Conservation (phyloP, 345 rosid genomes). For the Acer saccharum region DNA sequence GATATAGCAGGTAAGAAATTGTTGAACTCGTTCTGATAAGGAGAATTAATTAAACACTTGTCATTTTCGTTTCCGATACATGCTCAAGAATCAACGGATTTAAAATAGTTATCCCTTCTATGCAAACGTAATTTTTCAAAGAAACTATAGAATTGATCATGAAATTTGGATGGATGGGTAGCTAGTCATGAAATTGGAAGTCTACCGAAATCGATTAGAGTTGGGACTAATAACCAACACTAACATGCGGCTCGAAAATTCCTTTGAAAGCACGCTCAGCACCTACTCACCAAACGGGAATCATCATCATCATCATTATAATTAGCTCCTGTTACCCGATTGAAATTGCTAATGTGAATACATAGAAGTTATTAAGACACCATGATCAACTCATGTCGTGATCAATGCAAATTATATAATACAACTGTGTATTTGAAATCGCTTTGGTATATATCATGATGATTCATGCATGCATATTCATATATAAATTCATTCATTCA, state of each 20-base stretch:
- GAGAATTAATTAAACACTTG: no score
- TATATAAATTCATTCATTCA: not conserved
- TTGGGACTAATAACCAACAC: not conserved
- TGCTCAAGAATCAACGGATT: no score
- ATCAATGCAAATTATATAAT: not conserved
- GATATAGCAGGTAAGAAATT: no score
- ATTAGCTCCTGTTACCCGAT: no score
- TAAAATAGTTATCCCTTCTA: no score
- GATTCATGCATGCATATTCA: not conserved
- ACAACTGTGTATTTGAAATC: not conserved
- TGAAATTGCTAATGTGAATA: not conserved
- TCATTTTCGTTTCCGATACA: no score
- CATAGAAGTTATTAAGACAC: not conserved
- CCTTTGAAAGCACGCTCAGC: not conserved
- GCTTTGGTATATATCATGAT: not conserved
- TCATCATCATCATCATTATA: not conserved
- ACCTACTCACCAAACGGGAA: not conserved
- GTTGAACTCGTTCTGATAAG: no score
- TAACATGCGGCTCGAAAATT: not conserved
- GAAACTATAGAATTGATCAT: not conserved
- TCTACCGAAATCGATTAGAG: not conserved
- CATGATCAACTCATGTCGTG: not conserved
- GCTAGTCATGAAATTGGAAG: not conserved
- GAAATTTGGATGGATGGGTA: not conserved
- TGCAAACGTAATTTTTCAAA: no score